These are phyloP conservation scores for Triadica sebifera DNA, from an alignment of 345 rosid genomes.

Conservation along the genomic window DNA sequence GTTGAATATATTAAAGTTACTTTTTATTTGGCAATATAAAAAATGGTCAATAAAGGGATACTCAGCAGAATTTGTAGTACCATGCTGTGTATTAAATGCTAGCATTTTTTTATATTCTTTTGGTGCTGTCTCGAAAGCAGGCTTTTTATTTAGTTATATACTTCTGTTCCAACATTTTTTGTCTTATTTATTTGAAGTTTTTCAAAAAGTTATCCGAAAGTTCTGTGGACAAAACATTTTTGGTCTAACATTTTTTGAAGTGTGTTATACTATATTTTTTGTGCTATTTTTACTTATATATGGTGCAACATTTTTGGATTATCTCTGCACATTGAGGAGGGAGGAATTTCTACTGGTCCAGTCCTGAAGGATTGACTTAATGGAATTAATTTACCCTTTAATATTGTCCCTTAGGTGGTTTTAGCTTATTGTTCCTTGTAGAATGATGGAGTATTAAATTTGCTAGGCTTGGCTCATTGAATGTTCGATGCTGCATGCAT, in stretches of 20 bases:
- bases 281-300: not conserved
- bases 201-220: not conserved
- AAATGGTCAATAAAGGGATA: conserved; percentile 1
- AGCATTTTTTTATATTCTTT: not conserved
- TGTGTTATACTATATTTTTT: not conserved
- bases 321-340: not conserved
- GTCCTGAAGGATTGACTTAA: not conserved
- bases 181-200: not conserved
- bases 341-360: not conserved
- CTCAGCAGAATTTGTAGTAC: conserved; percentile 1
- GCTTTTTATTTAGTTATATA: not conserved
- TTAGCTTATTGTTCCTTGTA: too few relatives aligned
- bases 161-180: not conserved
- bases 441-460: too few relatives aligned
- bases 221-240: not conserved
- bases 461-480: too few relatives aligned
- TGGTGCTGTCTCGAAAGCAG: not conserved
- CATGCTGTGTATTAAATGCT: conserved; percentile 8
- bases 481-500: too few relatives aligned
- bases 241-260: not conserved
- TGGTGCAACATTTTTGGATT: not conserved
- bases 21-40: too few relatives aligned
- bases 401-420: too few relatives aligned
- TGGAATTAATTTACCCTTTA: too few relatives aligned
- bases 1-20: conserved; percentile 8